Conservation (phyloP, 2,329 filamentous ascomycete species). For the Fusarium continuum region DNA sequence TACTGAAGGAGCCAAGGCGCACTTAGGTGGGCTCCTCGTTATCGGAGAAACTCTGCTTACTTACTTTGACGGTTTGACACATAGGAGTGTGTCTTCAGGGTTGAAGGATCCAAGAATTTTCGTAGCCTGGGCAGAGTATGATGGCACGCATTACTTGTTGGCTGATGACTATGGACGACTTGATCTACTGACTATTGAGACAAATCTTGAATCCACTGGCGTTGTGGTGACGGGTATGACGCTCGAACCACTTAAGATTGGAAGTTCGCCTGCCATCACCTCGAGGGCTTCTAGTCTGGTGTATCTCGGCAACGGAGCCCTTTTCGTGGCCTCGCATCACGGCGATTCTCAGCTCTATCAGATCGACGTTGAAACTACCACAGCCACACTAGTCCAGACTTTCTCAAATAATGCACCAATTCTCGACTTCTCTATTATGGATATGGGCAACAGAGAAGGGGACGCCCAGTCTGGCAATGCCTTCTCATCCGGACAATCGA, state of each 20-base stretch:
- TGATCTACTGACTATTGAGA: slow-evolving; percentile 82
- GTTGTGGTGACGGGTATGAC: slow-evolving; percentile 77
- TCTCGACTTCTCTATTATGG: slow-evolving; percentile 94
- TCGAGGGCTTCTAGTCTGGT: slow-evolving; percentile 82
- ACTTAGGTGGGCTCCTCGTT: slow-evolving; percentile 75
- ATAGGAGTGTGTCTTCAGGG: slow-evolving; percentile 69
- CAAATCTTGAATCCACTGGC: slow-evolving; percentile 70
- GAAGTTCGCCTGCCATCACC: slow-evolving; percentile 54
- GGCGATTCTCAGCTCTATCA: slow-evolving; percentile 88
- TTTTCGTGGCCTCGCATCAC: slow-evolving; percentile 92
- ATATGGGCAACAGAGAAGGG: slow-evolving; percentile 86
- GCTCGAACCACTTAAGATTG: slow-evolving; percentile 59
- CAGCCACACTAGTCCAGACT: slow-evolving; percentile 75
- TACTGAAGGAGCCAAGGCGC: slow-evolving; percentile 61
- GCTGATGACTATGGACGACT: slow-evolving; percentile 90
- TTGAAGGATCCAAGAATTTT: slow-evolving; percentile 84
- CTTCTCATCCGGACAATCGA: slow-evolving; percentile 93
- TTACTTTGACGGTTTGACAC: slow-evolving; percentile 83
- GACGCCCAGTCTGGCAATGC: slow-evolving; percentile 81
- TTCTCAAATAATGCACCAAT: slow-evolving; percentile 84
- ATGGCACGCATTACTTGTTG: slow-evolving; percentile 83
- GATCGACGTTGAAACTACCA: slow-evolving; percentile 54
- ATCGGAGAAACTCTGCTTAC: slow-evolving; percentile 83
- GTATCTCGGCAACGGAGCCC: slow-evolving; percentile 75
- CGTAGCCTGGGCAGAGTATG: slow-evolving; percentile 88